A percentile compares a stretch with the other conserved stretches of the same genome.
phyloP scores from a whole-genome alignment of 345 rosid species.

The Heritiera littoralis region DNA sequence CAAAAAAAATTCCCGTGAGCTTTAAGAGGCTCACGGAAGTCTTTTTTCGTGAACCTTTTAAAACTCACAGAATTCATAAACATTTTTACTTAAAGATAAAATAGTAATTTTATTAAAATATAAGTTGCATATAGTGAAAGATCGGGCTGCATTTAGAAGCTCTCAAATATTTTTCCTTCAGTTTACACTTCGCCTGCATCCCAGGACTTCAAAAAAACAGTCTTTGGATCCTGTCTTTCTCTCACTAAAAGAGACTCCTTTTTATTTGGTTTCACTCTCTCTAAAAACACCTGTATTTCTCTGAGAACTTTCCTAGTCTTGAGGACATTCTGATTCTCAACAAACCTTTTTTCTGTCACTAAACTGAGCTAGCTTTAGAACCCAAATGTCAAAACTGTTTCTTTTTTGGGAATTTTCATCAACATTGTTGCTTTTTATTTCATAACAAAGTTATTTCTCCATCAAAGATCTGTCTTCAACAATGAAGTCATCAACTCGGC shows the following conservation, averaged over 20 bases:
- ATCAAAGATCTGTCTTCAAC: conserved; percentile 29
- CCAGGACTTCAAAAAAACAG: neutral
- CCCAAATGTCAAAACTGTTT: conserved; percentile 17
- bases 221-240: conserved; percentile 17
- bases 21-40: too few species aligned
- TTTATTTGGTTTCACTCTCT: neutral
- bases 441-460: neutral
- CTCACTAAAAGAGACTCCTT: neutral
- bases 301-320: neutral
- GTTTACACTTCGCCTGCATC: neutral
- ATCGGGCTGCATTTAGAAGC: too few species aligned
- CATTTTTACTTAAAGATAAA: too few species aligned
- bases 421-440: neutral
- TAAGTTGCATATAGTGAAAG: too few species aligned
- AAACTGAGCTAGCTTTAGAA: conserved; percentile 18
- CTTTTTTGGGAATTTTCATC: neutral
- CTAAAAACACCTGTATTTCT: neutral
- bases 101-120: too few species aligned
- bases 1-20: too few species aligned
- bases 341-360: conserved; percentile 20
- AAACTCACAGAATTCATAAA: too few species aligned
- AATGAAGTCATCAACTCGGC: conserved; percentile 85
- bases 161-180: neutral
- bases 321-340: conserved; percentile 27
- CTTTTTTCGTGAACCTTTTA: too few species aligned